Percentiles rank a stretch among this genome's conserved stretches.
These are phyloP conservation scores for Houttuynia cordata DNA, from an alignment of 164 flowering plant species.

Conservation along the genomic window DNA sequence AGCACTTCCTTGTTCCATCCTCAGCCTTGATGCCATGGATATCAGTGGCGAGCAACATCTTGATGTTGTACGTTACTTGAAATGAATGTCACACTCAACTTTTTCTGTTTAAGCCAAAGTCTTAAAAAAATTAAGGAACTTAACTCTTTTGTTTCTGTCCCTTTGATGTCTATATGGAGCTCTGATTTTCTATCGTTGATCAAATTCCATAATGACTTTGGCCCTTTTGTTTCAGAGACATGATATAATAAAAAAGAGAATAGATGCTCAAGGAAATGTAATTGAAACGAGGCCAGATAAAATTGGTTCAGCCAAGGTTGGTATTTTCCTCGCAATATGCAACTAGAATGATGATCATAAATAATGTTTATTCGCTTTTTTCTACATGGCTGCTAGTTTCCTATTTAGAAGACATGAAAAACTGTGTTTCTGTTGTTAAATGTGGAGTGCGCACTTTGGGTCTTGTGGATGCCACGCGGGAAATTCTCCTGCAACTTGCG, in stretches of 20 bases:
- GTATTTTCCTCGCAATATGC: constrained; percentile 2
- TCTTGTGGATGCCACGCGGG: too few relatives aligned
- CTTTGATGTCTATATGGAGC: too few relatives aligned
- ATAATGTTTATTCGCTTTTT: too few relatives aligned
- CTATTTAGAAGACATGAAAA: too few relatives aligned
- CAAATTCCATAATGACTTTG: background rate
- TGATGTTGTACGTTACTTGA: constrained; percentile 46
- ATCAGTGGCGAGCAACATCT: constrained; percentile 79
- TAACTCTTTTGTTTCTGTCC: too few relatives aligned
- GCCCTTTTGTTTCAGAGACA: constrained; percentile 39
- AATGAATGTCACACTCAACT: background rate
- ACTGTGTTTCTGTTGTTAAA: too few relatives aligned
- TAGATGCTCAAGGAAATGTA: constrained; percentile 58
- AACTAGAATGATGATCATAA: too few relatives aligned
- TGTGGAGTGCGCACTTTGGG: too few relatives aligned
- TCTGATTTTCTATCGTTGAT: too few relatives aligned
- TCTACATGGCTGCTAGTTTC: too few relatives aligned
- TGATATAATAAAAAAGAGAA: constrained; percentile 69
- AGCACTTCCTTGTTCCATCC: constrained; percentile 50
- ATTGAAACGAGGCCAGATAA: constrained; percentile 61
- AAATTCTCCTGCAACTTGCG: too few relatives aligned
- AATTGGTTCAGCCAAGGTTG: constrained; percentile 68
- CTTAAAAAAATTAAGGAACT: background rate
- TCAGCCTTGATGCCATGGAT: constrained; percentile 76
- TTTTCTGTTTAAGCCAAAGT: background rate